Evolutionary conservation across 2,329 filamentous ascomycete species (phyloP).

Genomic region (Colletotrichum brevisporum): DNA sequence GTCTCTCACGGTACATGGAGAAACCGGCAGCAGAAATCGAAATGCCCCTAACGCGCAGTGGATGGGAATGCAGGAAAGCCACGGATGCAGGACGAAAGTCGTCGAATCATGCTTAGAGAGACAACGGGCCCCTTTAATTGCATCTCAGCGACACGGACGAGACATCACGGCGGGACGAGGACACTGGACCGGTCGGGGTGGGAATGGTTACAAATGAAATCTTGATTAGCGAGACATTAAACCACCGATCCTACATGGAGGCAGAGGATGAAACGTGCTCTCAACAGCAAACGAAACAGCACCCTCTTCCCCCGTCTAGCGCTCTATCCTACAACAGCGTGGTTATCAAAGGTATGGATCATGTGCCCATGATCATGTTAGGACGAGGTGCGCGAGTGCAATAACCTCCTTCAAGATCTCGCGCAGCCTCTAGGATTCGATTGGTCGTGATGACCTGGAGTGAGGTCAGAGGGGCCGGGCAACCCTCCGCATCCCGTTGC

Average conservation of each 20-base stretch:
- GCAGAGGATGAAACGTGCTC: background rate
- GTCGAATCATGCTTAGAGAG: too few relatives aligned
- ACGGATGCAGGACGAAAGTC: too few relatives aligned
- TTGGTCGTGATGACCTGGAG: too few relatives aligned
- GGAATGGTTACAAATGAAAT: constrained; percentile 11
- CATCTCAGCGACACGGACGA: too few relatives aligned
- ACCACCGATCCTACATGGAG: constrained; percentile 16
- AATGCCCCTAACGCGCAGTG: too few relatives aligned
- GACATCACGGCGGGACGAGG: too few relatives aligned
- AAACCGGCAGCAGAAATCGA: too few relatives aligned
- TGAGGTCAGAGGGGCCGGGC: background rate
- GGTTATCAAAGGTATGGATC: background rate
- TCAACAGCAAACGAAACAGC: background rate
- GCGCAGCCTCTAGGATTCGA: too few relatives aligned
- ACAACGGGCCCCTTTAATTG: too few relatives aligned
- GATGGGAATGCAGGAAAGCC: too few relatives aligned
- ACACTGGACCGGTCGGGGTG: background rate
- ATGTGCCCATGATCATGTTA: background rate
- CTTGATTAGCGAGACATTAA: constrained; percentile 11
- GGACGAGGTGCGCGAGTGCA: background rate
- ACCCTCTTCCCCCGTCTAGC: background rate
- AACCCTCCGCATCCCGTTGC: background rate
- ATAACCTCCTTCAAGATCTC: background rate
- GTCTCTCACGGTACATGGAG: too few relatives aligned
- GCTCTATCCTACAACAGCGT: background rate